Conservation (phyloP, 768 basidiomycete species). For the Tricholoma sp. region DNA sequence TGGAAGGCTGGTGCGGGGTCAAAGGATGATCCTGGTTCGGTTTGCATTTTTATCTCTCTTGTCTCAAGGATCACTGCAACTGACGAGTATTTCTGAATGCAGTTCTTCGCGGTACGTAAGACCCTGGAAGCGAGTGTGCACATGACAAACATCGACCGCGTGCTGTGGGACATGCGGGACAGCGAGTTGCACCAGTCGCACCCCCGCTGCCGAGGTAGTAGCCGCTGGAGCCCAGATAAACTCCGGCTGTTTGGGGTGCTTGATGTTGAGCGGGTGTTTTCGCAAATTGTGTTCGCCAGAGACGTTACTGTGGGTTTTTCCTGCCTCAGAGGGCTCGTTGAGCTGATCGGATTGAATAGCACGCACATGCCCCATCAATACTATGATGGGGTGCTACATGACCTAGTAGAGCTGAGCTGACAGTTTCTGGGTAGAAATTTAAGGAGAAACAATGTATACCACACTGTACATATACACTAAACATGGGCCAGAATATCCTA, state of each 20-base stretch:
- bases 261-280: constrained; percentile 72
- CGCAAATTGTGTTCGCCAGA: constrained; percentile 73
- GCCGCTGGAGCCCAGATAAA: constrained; percentile 35
- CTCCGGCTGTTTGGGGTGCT: constrained; percentile 73
- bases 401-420: constrained; percentile 49
- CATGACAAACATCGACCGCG: constrained; percentile 60
- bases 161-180: constrained; percentile 77
- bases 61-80: neutral
- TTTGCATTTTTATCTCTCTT: constrained; percentile 19
- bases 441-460: neutral
- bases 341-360: constrained; percentile 25
- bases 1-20: constrained; percentile 56
- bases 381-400: constrained; percentile 68
- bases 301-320: constrained; percentile 60
- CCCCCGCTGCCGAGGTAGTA: constrained; percentile 19
- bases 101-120: constrained; percentile 80
- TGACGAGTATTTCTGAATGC: neutral
- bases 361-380: constrained; percentile 81
- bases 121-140: constrained; percentile 85
- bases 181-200: constrained; percentile 61
- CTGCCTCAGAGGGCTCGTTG: constrained; percentile 5
- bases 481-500: neutral
- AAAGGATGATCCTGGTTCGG: constrained; percentile 53
- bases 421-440: neutral
- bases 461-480: neutral